These are phyloP conservation scores for Triangularia verruculosa DNA, from an alignment of 2,329 filamentous ascomycete species.

Conservation along the genomic window DNA sequence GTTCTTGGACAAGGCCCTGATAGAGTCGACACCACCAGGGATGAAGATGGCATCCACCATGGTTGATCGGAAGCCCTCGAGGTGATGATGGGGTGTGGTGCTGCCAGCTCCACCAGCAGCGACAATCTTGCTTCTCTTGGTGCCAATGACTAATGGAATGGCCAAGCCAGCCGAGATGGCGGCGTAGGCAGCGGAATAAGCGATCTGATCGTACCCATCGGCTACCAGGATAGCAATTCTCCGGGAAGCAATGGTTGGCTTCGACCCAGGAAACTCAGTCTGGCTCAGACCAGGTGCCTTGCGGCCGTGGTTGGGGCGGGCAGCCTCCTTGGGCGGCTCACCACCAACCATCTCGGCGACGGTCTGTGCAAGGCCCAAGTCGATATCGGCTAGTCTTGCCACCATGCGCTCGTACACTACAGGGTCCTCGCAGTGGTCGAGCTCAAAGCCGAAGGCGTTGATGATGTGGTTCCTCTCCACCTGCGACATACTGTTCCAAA, in stretches of 20 bases:
- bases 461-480: conserved; percentile 64
- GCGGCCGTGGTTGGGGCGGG: conserved; percentile 61
- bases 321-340: conserved; percentile 51
- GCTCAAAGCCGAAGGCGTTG: conserved; percentile 63
- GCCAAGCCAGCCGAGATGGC: conserved; percentile 62
- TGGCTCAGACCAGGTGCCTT: conserved; percentile 68
- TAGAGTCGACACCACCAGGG: conserved; percentile 64
- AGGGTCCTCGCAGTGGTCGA: conserved; percentile 79
- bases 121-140: conserved; percentile 63
- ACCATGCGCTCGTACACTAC: conserved; percentile 71
- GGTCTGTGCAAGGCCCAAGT: conserved; percentile 63
- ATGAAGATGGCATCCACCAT: conserved; percentile 80
- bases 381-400: conserved; percentile 67
- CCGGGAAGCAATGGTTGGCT: conserved; percentile 66
- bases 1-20: conserved; percentile 62
- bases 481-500: conserved; percentile 72
- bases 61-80: conserved; percentile 75
- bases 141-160: conserved; percentile 69
- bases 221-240: conserved; percentile 73
- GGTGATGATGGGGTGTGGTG: conserved; percentile 69
- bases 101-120: conserved; percentile 47
- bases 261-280: conserved; percentile 60
- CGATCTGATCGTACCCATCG: conserved; percentile 68
- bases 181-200: conserved; percentile 63
- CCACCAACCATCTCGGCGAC: conserved; percentile 71